Percentiles rank a stretch among this genome's conserved stretches.
Evolutionary conservation across 1,284 basidiomycete genomes (phyloP).

Genomic region (Malassezia nana): DNA sequence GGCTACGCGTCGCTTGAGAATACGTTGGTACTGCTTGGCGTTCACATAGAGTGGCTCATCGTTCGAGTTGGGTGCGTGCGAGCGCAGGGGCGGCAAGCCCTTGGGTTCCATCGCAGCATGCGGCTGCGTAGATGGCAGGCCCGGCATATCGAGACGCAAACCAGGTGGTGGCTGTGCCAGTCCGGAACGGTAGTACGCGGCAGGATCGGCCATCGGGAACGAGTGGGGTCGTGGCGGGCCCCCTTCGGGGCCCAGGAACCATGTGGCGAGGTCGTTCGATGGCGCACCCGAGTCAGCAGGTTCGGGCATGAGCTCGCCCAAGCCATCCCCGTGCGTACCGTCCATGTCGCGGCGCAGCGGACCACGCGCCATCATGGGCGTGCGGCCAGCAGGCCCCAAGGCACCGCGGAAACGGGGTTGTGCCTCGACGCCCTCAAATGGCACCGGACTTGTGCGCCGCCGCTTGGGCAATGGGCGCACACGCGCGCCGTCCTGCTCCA

Average conservation of each 20-base stretch:
- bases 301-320: constrained; percentile 10
- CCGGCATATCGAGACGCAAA: constrained; percentile 16
- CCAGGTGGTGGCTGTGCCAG: constrained; percentile 2
- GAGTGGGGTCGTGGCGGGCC: constrained; percentile 3
- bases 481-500: constrained; percentile 7
- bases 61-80: constrained; percentile 21
- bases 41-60: constrained; percentile 47
- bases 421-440: constrained; percentile 10
- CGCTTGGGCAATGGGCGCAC: constrained; percentile 11
- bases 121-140: neutral
- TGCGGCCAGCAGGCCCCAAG: neutral
- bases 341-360: constrained; percentile 15
- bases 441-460: constrained; percentile 13
- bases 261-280: constrained; percentile 7
- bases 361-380: neutral
- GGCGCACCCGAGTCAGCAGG: neutral
- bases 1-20: constrained; percentile 37
- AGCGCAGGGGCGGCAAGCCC: constrained; percentile 11
- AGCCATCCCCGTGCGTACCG: neutral
- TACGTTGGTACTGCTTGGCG: constrained; percentile 45
- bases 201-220: constrained; percentile 12
- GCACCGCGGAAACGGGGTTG: constrained; percentile 10
- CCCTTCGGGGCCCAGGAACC: constrained; percentile 16
- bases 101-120: constrained; percentile 6
- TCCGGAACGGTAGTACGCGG: constrained; percentile 12